These are phyloP conservation scores for Carex parvula DNA, from an alignment of 176 grass and related monocot species.

Conservation along the genomic window DNA sequence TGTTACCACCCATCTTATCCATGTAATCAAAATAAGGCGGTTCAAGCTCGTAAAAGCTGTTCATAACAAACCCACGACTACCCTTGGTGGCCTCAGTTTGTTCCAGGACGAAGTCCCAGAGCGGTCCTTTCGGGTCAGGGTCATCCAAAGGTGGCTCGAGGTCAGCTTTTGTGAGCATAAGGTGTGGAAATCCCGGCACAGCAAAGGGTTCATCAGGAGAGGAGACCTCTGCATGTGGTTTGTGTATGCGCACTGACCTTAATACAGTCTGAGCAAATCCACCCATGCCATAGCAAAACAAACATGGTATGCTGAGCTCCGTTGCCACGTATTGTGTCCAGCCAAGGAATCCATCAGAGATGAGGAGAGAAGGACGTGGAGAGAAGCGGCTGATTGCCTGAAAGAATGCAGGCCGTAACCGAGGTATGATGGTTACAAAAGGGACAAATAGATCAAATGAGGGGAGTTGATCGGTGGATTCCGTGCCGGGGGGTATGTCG, in stretches of 20 bases:
- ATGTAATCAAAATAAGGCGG: conserved; percentile 27
- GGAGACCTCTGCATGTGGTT: conserved; percentile 25
- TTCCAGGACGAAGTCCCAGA: conserved; percentile 32
- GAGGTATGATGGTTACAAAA: neutral
- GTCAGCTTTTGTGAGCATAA: conserved; percentile 35
- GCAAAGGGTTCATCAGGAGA: conserved; percentile 40
- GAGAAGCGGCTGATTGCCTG: conserved; percentile 1
- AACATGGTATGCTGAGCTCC: conserved; percentile 32
- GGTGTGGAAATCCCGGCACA: conserved; percentile 16
- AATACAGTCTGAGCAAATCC: conserved; percentile 8
- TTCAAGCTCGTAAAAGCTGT: conserved; percentile 55
- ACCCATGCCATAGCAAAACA: conserved; percentile 35
- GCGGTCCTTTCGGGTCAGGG: conserved; percentile 31
- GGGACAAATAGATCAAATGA: conserved; percentile 24
- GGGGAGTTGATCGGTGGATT: conserved; percentile 42
- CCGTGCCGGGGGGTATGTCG: conserved; percentile 35
- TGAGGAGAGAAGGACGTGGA: conserved; percentile 37
- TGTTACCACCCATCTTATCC: neutral
- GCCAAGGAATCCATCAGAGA: conserved; percentile 39
- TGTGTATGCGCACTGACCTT: neutral
- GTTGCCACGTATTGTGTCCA: conserved; percentile 39
- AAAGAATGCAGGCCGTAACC: conserved; percentile 24
- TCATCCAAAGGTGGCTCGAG: conserved; percentile 40
- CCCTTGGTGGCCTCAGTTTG: fast-evolving
- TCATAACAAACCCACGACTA: conserved; percentile 31